Conservation (phyloP, 345 rosid genomes). For the Sisymbrium altissimum region DNA sequence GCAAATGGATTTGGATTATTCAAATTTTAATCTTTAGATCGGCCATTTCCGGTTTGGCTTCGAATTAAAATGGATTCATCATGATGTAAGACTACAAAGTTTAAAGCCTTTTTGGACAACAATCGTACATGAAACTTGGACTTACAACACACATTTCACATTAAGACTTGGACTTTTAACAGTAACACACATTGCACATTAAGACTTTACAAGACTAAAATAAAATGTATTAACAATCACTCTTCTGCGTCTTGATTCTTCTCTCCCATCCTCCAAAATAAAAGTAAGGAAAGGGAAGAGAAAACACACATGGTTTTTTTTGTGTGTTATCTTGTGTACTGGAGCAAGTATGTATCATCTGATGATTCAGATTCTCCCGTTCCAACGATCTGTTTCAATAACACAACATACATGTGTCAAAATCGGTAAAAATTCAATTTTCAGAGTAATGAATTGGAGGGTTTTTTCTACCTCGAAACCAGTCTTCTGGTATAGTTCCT, state of each 20-base stretch:
- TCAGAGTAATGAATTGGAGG: neutral
- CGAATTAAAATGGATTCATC: neutral
- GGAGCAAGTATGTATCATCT: slow-evolving; percentile 65
- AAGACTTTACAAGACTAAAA: neutral
- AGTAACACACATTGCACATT: neutral
- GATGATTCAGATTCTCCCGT: slow-evolving; percentile 42
- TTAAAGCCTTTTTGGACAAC: neutral
- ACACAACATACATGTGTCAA: neutral
- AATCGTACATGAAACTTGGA: slow-evolving; percentile 3
- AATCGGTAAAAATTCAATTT: neutral
- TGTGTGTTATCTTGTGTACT: slow-evolving; percentile 27
- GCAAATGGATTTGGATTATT: no score
- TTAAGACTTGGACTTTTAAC: neutral
- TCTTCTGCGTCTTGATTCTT: neutral
- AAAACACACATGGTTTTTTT: neutral
- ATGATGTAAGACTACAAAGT: neutral
- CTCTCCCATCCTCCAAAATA: slow-evolving; percentile 14
- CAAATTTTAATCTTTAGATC: no score
- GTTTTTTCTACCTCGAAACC: slow-evolving; percentile 72
- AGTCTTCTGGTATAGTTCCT: slow-evolving; percentile 54
- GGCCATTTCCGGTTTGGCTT: neutral
- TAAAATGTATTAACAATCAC: neutral
- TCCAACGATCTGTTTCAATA: slow-evolving; percentile 55
- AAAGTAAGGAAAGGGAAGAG: slow-evolving; percentile 8
- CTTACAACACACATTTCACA: neutral